Evolutionary conservation across 2,329 filamentous ascomycete species (phyloP).

Genomic region (Falciphora oryzae): DNA sequence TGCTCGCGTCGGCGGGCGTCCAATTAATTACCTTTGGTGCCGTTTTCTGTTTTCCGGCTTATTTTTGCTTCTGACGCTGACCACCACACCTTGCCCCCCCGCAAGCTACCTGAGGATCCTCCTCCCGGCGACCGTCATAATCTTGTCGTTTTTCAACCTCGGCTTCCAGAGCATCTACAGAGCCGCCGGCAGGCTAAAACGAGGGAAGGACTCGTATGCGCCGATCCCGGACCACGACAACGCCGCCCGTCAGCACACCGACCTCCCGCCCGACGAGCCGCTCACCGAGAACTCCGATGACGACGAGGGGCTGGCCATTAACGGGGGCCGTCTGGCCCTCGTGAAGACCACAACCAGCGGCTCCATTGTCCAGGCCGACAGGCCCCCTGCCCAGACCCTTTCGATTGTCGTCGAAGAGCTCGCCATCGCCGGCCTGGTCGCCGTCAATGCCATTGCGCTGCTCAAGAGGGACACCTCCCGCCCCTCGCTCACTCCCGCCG

Average conservation of each 20-base stretch:
- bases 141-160: constrained; percentile 64
- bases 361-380: constrained; percentile 66
- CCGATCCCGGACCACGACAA: constrained; percentile 38
- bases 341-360: constrained; percentile 56
- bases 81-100: constrained; percentile 1
- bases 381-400: constrained; percentile 65
- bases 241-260: constrained; percentile 39
- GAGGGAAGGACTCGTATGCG: constrained; percentile 49
- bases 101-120: constrained; percentile 72
- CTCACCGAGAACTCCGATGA: constrained; percentile 36
- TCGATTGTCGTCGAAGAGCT: constrained; percentile 70
- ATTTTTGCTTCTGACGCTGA: constrained; percentile 9
- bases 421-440: constrained; percentile 66
- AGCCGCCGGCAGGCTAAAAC: constrained; percentile 42
- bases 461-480: constrained; percentile 49
- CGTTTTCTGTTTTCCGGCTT: neutral
- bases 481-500: constrained; percentile 49
- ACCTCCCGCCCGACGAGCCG: constrained; percentile 41
- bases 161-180: constrained; percentile 50
- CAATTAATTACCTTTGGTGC: neutral
- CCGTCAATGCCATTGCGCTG: constrained; percentile 60
- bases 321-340: constrained; percentile 50
- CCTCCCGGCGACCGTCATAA: constrained; percentile 68
- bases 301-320: constrained; percentile 53
- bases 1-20: neutral